Evolutionary conservation across 202 grass and related monocot genomes (phyloP), one percentile per base, ranked within the genome.

Genomic region (Saccharum hybrid): DNA sequence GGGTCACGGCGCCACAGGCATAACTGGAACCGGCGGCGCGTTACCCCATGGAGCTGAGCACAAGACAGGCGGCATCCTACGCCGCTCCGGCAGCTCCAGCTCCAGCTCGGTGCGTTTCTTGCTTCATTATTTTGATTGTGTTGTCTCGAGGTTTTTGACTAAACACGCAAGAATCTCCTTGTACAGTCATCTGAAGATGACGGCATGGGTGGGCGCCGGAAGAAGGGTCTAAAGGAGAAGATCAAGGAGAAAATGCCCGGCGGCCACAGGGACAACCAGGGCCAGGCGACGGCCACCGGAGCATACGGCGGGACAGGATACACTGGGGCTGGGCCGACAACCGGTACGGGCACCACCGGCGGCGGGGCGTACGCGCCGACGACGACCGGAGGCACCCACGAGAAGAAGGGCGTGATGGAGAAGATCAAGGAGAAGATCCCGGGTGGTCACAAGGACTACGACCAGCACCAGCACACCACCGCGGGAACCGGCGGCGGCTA

Each of bases 171-270:
- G 13, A 56, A 59, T 21, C 19, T 8, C 19, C 1, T 15, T 1
- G 5, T 18, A 41, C 70, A 79, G 56, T 82, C 77, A 3, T 85
- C 75, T 0, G 92, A 94, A 73, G 92, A 94, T 1, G 92, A 94
- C 8, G 92, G 92, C 2, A 81, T 88, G 51, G 92, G 88, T 1
- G 89, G 92, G 1, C 34, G 89, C 0, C 91, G 92, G 81, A 94
- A 91, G 85, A 94, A 91, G 68, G 71, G 86, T 7, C 12, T 94
- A 1, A 94, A 91, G 77, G 84, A 91, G 6, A 94, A 91, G 86
- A 87, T 91, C 12, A 91, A 87, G 86, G 92, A 91, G 79, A 94
- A 91, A 37, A 56, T 89, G 16, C 88, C 89, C 0, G 86, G 88
- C 0, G 79, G 62, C 16, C 73, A 76, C 68, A 89, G 77, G 77